phyloP scores from a whole-genome alignment of 129 eudicot genomes.

The Artemisia tridentata region DNA sequence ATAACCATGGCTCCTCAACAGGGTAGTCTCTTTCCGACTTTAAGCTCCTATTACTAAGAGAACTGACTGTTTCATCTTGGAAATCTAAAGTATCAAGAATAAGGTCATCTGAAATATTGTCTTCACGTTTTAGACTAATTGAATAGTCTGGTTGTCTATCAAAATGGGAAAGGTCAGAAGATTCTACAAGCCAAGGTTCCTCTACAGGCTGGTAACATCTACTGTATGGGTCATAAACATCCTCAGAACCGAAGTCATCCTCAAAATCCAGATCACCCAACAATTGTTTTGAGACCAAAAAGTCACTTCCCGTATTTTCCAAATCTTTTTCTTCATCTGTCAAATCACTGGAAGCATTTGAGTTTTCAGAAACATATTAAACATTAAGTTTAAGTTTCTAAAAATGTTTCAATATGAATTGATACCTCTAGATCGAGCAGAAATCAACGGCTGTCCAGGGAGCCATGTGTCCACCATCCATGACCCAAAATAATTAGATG shows the following conservation, averaged over 20 bases:
- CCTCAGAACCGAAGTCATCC: constrained; percentile 26
- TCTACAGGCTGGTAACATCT: constrained; percentile 49
- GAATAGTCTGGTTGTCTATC: constrained; percentile 34
- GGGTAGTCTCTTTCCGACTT: constrained; percentile 38
- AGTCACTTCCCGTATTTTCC: constrained; percentile 40
- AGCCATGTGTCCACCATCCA: constrained; percentile 49
- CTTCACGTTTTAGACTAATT: constrained; percentile 22
- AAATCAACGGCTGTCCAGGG: constrained; percentile 35
- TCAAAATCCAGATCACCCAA: constrained; percentile 35
- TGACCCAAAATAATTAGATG: constrained; percentile 36
- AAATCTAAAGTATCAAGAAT: too few relatives aligned
- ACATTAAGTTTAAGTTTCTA: not conserved
- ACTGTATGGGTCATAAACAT: constrained; percentile 29
- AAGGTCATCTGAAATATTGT: not conserved
- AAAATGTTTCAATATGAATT: constrained; percentile 10
- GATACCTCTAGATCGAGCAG: constrained; percentile 65
- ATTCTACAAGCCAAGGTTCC: constrained; percentile 87
- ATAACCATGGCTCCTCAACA: constrained; percentile 93
- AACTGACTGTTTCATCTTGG: constrained; percentile 5
- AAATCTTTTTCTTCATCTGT: constrained; percentile 60
- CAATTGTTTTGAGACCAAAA: constrained; percentile 40
- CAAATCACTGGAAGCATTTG: constrained; percentile 89
- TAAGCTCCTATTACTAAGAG: constrained; percentile 12
- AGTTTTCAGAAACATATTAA: constrained; percentile 75
- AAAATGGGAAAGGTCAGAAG: constrained; percentile 32